phyloP scores from a whole-genome alignment of 2,329 filamentous ascomycete species.

The Ophiocordyceps polyrhachis-furcata region DNA sequence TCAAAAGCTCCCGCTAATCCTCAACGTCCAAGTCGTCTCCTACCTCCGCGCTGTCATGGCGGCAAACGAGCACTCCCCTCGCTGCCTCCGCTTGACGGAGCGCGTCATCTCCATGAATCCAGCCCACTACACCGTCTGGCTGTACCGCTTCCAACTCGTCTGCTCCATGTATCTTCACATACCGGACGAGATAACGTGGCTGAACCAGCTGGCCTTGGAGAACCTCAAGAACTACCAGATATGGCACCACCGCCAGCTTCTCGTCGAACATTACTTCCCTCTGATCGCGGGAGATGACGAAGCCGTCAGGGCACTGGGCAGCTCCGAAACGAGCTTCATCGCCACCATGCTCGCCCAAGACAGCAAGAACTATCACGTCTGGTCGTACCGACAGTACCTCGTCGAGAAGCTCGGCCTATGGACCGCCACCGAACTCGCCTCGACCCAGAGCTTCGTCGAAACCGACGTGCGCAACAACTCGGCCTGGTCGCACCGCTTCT shows the following conservation, averaged over 20 bases:
- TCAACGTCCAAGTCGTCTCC: conserved; percentile 44
- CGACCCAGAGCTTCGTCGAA: conserved; percentile 53
- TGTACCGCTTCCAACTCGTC: conserved; percentile 73
- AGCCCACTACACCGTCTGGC: conserved; percentile 96
- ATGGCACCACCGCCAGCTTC: conserved; percentile 59
- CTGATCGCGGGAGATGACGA: conserved; percentile 40
- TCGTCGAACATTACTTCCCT: conserved; percentile 38
- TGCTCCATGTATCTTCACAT: conserved; percentile 47
- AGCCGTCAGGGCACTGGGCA: conserved; percentile 37
- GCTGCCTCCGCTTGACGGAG: conserved; percentile 66
- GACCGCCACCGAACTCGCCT: conserved; percentile 50
- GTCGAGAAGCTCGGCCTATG: conserved; percentile 49
- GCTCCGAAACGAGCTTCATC: conserved; percentile 58
- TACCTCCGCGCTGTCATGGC: conserved; percentile 94
- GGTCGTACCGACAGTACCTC: conserved; percentile 74
- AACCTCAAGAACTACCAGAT: conserved; percentile 99
- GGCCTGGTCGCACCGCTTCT: conserved; percentile 95
- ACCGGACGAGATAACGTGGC: conserved; percentile 60
- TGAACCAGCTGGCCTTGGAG: conserved; percentile 63
- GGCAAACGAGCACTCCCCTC: conserved; percentile 59
- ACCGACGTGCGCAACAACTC: conserved; percentile 88
- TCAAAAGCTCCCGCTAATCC: background rate
- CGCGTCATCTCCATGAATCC: conserved; percentile 87
- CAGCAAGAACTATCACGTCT: conserved; percentile 96
- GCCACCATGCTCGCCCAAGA: conserved; percentile 66